Evolutionary conservation across 306 rosid genomes (phyloP).

Genomic region (Cucurbita moschata): DNA sequence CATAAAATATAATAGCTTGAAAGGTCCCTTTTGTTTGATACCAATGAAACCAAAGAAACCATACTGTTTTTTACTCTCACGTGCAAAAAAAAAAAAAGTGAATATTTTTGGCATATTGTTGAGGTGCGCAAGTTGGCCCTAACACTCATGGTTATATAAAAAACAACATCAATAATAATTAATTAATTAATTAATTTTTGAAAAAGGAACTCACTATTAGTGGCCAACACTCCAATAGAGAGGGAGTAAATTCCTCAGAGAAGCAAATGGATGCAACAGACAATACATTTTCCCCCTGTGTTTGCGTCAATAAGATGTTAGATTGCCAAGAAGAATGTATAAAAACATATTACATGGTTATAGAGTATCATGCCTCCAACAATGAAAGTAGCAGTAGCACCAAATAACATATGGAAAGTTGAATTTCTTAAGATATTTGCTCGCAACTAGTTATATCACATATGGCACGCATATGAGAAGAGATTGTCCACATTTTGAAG

Average conservation of each 20-base stretch:
- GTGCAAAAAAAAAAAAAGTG: neutral
- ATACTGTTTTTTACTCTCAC: neutral
- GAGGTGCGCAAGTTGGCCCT: neutral
- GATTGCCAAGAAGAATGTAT: neutral
- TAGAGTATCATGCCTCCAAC: neutral
- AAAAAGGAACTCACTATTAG: constrained; percentile 32
- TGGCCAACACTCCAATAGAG: constrained; percentile 60
- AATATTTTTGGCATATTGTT: neutral
- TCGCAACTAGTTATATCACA: neutral
- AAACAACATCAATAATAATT: neutral
- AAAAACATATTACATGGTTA: neutral
- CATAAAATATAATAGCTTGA: neutral
- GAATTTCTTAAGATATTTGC: neutral
- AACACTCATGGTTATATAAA: neutral
- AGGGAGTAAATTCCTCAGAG: constrained; percentile 42
- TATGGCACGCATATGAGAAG: neutral
- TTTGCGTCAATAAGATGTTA: neutral
- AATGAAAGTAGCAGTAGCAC: neutral
- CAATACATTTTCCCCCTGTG: constrained; percentile 58
- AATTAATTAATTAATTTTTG: no score
- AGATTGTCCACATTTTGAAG: neutral
- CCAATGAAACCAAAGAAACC: neutral
- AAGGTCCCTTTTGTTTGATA: neutral
- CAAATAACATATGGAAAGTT: neutral
- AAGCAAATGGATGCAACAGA: constrained; percentile 64